Percentiles rank a stretch among this genome's conserved stretches.
phyloP scores from a whole-genome alignment of 2,329 filamentous ascomycete species.

The Pezicula carpinea region DNA sequence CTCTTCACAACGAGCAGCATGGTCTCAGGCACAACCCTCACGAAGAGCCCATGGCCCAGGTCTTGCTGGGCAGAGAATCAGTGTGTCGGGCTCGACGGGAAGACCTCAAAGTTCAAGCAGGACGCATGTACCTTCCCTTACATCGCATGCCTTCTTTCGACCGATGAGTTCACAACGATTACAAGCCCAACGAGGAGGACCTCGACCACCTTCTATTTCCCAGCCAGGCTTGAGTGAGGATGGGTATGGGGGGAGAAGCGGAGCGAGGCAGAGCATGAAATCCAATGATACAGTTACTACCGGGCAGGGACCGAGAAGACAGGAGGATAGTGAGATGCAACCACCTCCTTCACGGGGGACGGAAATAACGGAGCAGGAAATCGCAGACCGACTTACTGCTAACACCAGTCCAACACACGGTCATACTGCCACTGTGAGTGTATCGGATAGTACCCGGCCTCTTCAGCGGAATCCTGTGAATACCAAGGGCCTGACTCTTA shows the following conservation, averaged over 20 bases:
- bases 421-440: conserved; percentile 52
- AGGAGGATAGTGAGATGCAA: conserved; percentile 46
- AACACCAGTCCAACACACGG: conserved; percentile 69
- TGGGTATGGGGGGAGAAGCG: conserved; percentile 39
- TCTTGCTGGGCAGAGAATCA: conserved; percentile 17
- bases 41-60: conserved; percentile 39
- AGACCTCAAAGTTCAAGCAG: conserved; percentile 66
- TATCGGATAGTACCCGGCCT: conserved; percentile 75
- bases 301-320: conserved; percentile 21
- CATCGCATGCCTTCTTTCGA: conserved; percentile 87
- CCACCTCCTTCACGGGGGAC: conserved; percentile 73
- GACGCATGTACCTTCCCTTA: conserved; percentile 85
- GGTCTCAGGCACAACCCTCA: conserved; percentile 52
- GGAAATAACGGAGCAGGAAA: conserved; percentile 71
- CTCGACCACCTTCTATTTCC: conserved; percentile 36
- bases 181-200: conserved; percentile 75
- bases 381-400: conserved; percentile 64
- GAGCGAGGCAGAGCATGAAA: conserved; percentile 54
- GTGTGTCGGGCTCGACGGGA: conserved; percentile 37
- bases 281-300: conserved; percentile 35
- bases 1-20: conserved; percentile 41
- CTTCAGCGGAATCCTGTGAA: conserved; percentile 39
- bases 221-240: conserved; percentile 33
- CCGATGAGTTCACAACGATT: conserved; percentile 96
- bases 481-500: conserved; percentile 44